Evolutionary conservation across 208 protist genomes (phyloP), one percentile per base, ranked within the genome.

Genomic region (Leishmania lainsoni): DNA sequence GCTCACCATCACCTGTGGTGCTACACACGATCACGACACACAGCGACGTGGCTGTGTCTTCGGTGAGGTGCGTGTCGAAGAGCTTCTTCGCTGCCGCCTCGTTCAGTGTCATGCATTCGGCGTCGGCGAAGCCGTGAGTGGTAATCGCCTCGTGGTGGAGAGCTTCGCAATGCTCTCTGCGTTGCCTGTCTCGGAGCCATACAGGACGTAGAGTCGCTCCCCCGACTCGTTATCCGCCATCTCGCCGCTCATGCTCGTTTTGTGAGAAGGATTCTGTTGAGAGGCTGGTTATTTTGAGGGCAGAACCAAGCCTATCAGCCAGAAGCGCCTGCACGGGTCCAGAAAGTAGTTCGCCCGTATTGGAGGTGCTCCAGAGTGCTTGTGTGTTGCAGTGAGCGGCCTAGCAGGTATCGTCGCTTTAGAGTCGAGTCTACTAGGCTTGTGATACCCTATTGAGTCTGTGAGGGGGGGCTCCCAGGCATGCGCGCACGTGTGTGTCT

Each of bases 1-100:
- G 86, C 65, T 95, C 90, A 14, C 92, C 93, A 74, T 97, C 92
- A 26, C 93, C 93, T 16, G 85, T 95, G 32, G 93, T 97, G 70
- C 90, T 92, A 76, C 88, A 92, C 51, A 96, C 90, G 75, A 95
- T 92, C 5, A 94, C 86, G 16, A 93, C 56, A 35, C 85, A 87
- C 2, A 91, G 66, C n/a, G 86, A 58, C 10, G 42, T 68, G 42
- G 77, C 72, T 3, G 59, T 70, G 17, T 84, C 85, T 16, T 78
- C 66, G 26, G 17, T 58, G 3, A 84, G 59, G 22, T 93, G 86
- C 22, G 54, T 48, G 59, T 90, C 86, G 1, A 93, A 78, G 3
- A 91, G 26, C 74, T 90, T 90, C 26, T 85, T 85, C 8, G 66
- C 77, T 29, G 88, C 54, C 12, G 76, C 77, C 48, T 87, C 58